Evolutionary conservation across 2,329 filamentous ascomycete genomes (phyloP), one percentile per base, ranked within the genome.

Genomic region (Apiospora pterosperma): DNA sequence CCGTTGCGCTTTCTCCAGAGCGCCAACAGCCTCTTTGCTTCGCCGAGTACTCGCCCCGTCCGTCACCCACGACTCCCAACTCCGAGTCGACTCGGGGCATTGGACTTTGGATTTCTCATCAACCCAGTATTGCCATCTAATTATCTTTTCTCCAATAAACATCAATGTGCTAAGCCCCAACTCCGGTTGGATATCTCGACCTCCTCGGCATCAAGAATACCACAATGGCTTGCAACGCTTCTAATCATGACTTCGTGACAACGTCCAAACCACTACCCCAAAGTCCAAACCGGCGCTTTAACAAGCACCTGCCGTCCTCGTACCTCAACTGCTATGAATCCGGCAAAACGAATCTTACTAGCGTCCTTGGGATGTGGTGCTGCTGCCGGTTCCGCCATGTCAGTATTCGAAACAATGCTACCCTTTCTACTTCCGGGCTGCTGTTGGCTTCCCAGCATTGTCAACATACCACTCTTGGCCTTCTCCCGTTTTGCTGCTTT

Each of bases 241-340:
- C 25, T 55, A 55, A 55, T 55, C 48, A 55, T 55, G 7, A 55
- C 28, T 34, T 34, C 44, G 6, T 52, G n/a, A n/a, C 44, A 25
- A 16, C 12, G 10, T 42, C 41, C 41, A 55, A 34, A n/a, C 48
- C 28, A n/a, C 48, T 34, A 55, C 34, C 48, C 10, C 66, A 89
- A 68, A 12, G 83, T 84, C 88, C 88, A 95, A 36, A 94, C 89
- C 16, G 91, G 91, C 23, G 92, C 90, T 79, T 93, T 93, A 67
- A 88, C 80, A 71, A 95, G 79, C 59, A 93, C 89, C 77, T 92
- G 92, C 66, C 91, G 86, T 25, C 91, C 90, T 67, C 90, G 82
- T 8, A 95, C 91, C 77, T 94, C 91, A 36, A 93, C 84, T 21
- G 85, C 86, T 64, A 93, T 77, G 75, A 94, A 95, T 5, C 89